These are phyloP conservation scores for Coemansia sp. DNA, from an alignment of 192 early-diverging fungal species.

Conservation along the genomic window DNA sequence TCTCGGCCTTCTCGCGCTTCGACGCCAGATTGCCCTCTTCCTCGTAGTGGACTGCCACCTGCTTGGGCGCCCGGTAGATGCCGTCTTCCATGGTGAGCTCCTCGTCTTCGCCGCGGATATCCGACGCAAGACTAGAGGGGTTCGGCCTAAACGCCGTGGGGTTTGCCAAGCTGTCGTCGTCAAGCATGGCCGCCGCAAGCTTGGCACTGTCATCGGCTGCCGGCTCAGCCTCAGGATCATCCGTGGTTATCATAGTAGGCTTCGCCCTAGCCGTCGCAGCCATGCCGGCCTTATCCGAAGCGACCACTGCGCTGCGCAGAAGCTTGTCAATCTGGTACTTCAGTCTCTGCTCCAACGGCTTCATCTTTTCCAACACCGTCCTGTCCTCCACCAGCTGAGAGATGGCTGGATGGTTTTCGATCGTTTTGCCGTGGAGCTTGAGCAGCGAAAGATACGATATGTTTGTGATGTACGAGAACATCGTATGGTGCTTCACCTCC, in stretches of 20 bases:
- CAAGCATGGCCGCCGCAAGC: constrained; percentile 45
- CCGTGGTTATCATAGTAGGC: constrained; percentile 18
- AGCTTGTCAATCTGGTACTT: constrained; percentile 98
- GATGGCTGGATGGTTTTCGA: constrained; percentile 63
- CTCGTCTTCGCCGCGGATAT: constrained; percentile 42
- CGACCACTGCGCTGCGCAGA: constrained; percentile 62
- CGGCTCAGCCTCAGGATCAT: constrained; percentile 24
- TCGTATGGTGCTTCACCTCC: constrained; percentile 83
- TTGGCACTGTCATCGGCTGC: constrained; percentile 31
- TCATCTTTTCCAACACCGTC: constrained; percentile 87
- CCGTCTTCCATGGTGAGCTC: constrained; percentile 40
- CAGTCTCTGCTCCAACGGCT: constrained; percentile 88
- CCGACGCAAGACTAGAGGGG: constrained; percentile 59
- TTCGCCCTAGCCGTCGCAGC: background rate
- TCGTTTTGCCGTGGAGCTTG: constrained; percentile 71
- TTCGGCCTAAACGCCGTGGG: constrained; percentile 93
- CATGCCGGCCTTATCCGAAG: constrained; percentile 43
- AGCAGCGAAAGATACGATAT: constrained; percentile 71
- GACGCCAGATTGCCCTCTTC: constrained; percentile 57
- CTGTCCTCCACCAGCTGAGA: constrained; percentile 72
- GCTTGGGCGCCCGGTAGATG: constrained; percentile 82
- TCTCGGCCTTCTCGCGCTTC: constrained; percentile 63
- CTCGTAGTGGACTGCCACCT: constrained; percentile 83
- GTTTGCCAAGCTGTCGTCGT: constrained; percentile 56
- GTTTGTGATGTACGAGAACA: constrained; percentile 82